Evolutionary conservation across 768 basidiomycete species (phyloP), one percentile per base, ranked within the genome.

Genomic region (Mycena latifolia): DNA sequence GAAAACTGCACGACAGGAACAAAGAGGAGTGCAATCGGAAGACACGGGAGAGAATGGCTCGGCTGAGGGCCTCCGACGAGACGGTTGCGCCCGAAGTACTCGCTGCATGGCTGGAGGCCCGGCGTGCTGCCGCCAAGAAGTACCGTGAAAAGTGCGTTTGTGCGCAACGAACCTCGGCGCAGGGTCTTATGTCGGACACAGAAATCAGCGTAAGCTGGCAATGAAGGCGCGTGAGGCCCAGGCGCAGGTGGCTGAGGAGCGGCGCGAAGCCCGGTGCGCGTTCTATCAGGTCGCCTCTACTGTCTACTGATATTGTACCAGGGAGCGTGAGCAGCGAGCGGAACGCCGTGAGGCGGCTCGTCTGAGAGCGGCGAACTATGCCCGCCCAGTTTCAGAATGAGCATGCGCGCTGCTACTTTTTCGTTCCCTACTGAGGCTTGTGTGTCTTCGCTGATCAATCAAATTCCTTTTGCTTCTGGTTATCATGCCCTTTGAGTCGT

Each of bases 91-190:
- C 54, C 11, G 37, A 55, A 5, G 37, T 41, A 1, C 25, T 55
- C 1, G 54, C 24, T 9, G 35, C 37, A 3, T 37, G 54, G 18
- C 25, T 55, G 12, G 37, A 24, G 18, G 25, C 22, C 12, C 37
- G 54, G 3, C 35, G 54, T 7, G 54, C 37, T 15, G 54, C 35
- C 5, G 37, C 54, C 7, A 22, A 24, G 14, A 55, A 41, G 25
- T 55, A 55, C 17, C 35, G 54, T 4, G 54, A 55, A 22, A 55
- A 55, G 54, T 51, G 27, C 18, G 22, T 56, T 14, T 14, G 14
- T 35, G 8, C 45, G 45, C 45, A 7, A 6, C 45, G 6, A 3
- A 22, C 45, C 24, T 5, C 22, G 9, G 5, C 45, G 3, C 20
- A 5, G 12, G 45, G 7, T 3, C 18, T n/a, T 22, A 25, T 46